Conservation (phyloP, 805 yeast species). For the Yamadazyma nakazawae region DNA sequence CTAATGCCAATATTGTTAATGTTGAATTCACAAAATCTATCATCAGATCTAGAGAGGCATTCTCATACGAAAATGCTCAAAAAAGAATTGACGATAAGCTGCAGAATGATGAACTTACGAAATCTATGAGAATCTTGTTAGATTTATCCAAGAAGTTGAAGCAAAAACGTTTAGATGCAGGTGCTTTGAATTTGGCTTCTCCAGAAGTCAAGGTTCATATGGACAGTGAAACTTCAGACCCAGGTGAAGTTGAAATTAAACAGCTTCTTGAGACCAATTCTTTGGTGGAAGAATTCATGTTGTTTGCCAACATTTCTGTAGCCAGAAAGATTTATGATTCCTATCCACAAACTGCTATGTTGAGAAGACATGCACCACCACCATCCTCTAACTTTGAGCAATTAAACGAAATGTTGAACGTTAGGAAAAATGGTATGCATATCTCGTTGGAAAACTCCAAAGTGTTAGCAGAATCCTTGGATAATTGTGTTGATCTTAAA, state of each 20-base stretch:
- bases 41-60: slow-evolving; percentile 88
- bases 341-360: slow-evolving; percentile 97
- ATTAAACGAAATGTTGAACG: slow-evolving; percentile 83
- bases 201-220: slow-evolving; percentile 97
- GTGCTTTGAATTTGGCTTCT: slow-evolving; percentile 94
- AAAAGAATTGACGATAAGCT: slow-evolving; percentile 75
- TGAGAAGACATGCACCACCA: slow-evolving; percentile 97
- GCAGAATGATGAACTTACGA: slow-evolving; percentile 79
- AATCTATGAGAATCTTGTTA: slow-evolving; percentile 82
- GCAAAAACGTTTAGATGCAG: slow-evolving; percentile 84
- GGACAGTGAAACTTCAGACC: slow-evolving; percentile 97
- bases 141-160: slow-evolving; percentile 79
- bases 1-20: slow-evolving; percentile 76
- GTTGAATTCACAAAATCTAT: slow-evolving; percentile 83
- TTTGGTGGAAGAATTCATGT: slow-evolving; percentile 96
- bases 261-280: slow-evolving; percentile 88
- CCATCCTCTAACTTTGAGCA: slow-evolving; percentile 90
- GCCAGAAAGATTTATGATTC: slow-evolving; percentile 90
- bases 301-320: slow-evolving; percentile 93
- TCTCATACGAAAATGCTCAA: slow-evolving; percentile 93
- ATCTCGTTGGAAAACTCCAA: slow-evolving; percentile 82
- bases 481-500: slow-evolving; percentile 73
- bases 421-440: slow-evolving; percentile 64
- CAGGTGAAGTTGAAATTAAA: slow-evolving; percentile 91
- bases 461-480: slow-evolving; percentile 90